These are phyloP conservation scores for Barnettozyma sucrosica DNA, from an alignment of 805 yeast species.

Conservation along the genomic window DNA sequence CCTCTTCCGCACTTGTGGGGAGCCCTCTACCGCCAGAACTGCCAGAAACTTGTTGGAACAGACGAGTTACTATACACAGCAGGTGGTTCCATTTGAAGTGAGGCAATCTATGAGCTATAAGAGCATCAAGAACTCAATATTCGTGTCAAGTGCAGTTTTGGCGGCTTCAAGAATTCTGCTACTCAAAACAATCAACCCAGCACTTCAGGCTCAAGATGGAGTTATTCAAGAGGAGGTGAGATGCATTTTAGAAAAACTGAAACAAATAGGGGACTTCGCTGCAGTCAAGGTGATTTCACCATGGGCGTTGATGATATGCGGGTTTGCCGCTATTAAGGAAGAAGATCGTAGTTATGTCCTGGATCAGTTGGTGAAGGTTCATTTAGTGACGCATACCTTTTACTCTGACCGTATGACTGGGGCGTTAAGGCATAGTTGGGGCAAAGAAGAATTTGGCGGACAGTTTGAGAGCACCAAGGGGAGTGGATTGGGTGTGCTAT, in stretches of 20 bases:
- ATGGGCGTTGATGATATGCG: not conserved
- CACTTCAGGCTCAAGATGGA: not conserved
- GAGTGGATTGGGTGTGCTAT: not conserved
- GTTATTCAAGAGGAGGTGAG: not conserved
- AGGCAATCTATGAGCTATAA: constrained; percentile 7
- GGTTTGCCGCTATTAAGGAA: not conserved
- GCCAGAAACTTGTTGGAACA: constrained; percentile 13
- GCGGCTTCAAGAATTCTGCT: constrained; percentile 17
- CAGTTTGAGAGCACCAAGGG: not conserved
- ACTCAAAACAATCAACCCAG: constrained; percentile 11
- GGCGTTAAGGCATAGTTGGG: not conserved
- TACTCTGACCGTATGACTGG: not conserved
- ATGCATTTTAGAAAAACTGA: not conserved
- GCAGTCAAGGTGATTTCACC: not conserved
- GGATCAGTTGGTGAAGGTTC: not conserved
- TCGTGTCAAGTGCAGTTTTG: constrained; percentile 18
- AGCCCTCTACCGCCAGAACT: constrained; percentile 5
- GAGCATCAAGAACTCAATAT: constrained; percentile 15
- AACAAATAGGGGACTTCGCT: not conserved
- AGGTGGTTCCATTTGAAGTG: constrained; percentile 18
- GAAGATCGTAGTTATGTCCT: not conserved
- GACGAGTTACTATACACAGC: constrained; percentile 15
- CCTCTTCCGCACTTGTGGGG: constrained; percentile 16
- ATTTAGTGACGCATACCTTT: not conserved
- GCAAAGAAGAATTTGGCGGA: not conserved